These are phyloP conservation scores for Monosporascus sp. DNA, from an alignment of 2,329 filamentous ascomycete genomes.

Conservation along the genomic window DNA sequence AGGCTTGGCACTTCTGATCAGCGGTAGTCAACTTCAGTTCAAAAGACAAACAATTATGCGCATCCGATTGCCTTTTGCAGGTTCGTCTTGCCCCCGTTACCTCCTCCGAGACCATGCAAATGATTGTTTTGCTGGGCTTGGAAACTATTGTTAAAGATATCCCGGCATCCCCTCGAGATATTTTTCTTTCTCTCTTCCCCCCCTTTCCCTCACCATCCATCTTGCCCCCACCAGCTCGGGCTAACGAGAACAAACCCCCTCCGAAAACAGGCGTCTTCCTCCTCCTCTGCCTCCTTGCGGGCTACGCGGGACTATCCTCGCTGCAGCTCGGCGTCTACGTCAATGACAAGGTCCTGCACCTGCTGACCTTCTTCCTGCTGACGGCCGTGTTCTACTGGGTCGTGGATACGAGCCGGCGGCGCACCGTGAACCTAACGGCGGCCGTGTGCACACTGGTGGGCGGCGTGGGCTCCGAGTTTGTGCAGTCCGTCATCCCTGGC, in stretches of 20 bases:
- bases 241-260: conserved; percentile 6
- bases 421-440: conserved; percentile 77
- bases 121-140: not conserved
- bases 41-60: conserved; percentile 51
- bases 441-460: conserved; percentile 69
- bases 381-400: conserved; percentile 95
- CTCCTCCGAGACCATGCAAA: not conserved
- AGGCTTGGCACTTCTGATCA: not conserved
- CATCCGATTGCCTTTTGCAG: conserved; percentile 83
- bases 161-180: not conserved
- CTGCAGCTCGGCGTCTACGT: conserved; percentile 52
- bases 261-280: conserved; percentile 57
- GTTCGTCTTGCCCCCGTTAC: conserved; percentile 42
- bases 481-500: conserved; percentile 64
- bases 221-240: no score
- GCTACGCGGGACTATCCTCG: conserved; percentile 71
- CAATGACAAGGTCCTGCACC: conserved; percentile 88
- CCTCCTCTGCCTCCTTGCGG: conserved; percentile 67
- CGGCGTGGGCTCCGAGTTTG: conserved; percentile 68
- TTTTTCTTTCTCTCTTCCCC: no score
- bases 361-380: conserved; percentile 82
- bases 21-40: conserved; percentile 1
- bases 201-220: no score
- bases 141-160: not conserved
- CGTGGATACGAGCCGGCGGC: conserved; percentile 81